Evolutionary conservation across 1,284 basidiomycete species (phyloP).

Genomic region (Ganoderma boninense): DNA sequence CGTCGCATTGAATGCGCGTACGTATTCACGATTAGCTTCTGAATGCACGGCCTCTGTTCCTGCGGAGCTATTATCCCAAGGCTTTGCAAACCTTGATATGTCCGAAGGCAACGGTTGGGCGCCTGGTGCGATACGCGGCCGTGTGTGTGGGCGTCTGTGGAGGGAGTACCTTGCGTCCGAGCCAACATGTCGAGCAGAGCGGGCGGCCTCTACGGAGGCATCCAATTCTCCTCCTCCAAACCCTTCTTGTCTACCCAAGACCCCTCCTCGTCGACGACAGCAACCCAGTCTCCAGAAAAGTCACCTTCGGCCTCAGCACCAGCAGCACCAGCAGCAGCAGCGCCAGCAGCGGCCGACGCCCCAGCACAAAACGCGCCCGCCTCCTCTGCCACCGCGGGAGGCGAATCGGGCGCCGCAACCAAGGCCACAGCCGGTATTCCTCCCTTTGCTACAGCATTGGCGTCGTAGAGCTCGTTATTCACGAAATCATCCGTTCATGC

Average conservation of each 20-base stretch:
- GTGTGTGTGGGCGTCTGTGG: slow-evolving; percentile 11
- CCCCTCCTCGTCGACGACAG: slow-evolving; percentile 20
- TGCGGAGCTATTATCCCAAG: background rate
- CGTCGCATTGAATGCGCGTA: background rate
- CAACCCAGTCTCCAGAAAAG: slow-evolving; percentile 23
- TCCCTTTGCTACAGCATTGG: slow-evolving; percentile 51
- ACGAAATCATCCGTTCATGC: slow-evolving; percentile 45
- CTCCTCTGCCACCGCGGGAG: slow-evolving; percentile 26
- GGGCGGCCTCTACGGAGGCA: slow-evolving; percentile 83
- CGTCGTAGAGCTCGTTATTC: slow-evolving; percentile 47
- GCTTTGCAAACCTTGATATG: background rate
- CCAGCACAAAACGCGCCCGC: slow-evolving; percentile 26
- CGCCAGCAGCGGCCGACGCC: slow-evolving; percentile 13
- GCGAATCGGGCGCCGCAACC: slow-evolving; percentile 48
- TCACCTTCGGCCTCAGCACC: slow-evolving; percentile 23
- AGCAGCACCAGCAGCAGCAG: slow-evolving; percentile 13
- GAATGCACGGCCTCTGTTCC: background rate
- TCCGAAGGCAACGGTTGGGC: background rate
- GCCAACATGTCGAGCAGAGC: slow-evolving; percentile 72
- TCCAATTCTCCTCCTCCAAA: slow-evolving; percentile 75
- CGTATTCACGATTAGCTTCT: background rate
- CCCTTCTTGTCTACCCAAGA: slow-evolving; percentile 52
- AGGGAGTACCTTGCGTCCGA: slow-evolving; percentile 4
- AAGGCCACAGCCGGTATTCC: slow-evolving; percentile 85
- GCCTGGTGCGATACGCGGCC: background rate